These are phyloP conservation scores for Thermomyces lanuginosus DNA, from an alignment of 2,329 filamentous ascomycete genomes.

Conservation along the genomic window DNA sequence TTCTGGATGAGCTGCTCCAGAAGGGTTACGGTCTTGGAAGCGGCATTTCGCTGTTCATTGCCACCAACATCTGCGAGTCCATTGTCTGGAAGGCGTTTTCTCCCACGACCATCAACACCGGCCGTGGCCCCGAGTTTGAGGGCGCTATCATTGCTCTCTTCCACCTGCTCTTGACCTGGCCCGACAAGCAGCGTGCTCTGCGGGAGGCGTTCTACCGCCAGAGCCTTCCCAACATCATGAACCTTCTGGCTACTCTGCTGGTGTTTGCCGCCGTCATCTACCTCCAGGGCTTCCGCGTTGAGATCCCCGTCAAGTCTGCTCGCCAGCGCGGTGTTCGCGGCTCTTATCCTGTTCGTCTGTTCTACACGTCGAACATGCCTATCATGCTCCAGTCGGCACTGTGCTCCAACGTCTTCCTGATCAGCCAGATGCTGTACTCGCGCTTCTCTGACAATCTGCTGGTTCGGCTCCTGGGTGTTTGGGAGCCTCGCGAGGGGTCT, in stretches of 20 bases:
- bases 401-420: slow-evolving; percentile 96
- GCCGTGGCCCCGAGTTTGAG: slow-evolving; percentile 96
- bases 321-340: slow-evolving; percentile 97
- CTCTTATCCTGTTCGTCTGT: slow-evolving; percentile 94
- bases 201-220: slow-evolving; percentile 98
- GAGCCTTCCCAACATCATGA: slow-evolving; percentile 99
- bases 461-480: slow-evolving; percentile 91
- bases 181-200: slow-evolving; percentile 96
- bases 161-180: slow-evolving; percentile 95
- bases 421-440: slow-evolving; percentile 98
- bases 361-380: slow-evolving; percentile 99
- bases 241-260: slow-evolving; percentile 77
- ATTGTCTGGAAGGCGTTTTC: slow-evolving; percentile 99
- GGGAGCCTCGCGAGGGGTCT: slow-evolving; percentile 89
- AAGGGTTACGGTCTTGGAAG: slow-evolving; percentile 98
- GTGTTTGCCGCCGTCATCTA: slow-evolving; percentile 98
- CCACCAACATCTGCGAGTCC: slow-evolving; percentile 99
- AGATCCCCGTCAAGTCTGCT: slow-evolving; percentile 98
- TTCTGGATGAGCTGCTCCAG: slow-evolving; percentile 96
- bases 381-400: slow-evolving; percentile 99
- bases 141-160: slow-evolving; percentile 95
- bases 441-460: slow-evolving; percentile 98
- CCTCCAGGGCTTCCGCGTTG: slow-evolving; percentile 96
- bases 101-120: slow-evolving; percentile 97
- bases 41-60: slow-evolving; percentile 98